A percentile compares a stretch with the other conserved stretches of the same genome.
These are phyloP conservation scores for Zygosaccharomyces bailii DNA, from an alignment of 805 yeast species.

Conservation along the genomic window DNA sequence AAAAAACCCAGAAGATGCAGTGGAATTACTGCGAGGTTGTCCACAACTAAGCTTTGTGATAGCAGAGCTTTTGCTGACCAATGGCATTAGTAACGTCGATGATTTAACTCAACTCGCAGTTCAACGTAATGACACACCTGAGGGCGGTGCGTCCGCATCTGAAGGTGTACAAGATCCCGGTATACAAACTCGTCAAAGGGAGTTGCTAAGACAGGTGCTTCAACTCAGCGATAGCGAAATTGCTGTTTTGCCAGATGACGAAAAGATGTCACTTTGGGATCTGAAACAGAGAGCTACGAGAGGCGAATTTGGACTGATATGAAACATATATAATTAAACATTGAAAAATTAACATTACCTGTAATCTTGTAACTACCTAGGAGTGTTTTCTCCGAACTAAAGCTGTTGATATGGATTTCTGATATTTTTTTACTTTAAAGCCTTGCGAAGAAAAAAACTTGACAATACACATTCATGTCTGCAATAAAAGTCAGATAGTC, in stretches of 20 bases:
- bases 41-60: conserved; percentile 84
- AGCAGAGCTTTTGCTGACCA: conserved; percentile 61
- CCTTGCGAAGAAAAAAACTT: background rate
- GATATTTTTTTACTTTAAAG: background rate
- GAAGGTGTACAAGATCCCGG: conserved; percentile 28
- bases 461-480: background rate
- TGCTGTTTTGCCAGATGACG: conserved; percentile 48
- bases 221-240: conserved; percentile 52
- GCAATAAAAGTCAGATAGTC: background rate
- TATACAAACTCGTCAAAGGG: conserved; percentile 39
- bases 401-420: too few relatives aligned
- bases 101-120: conserved; percentile 36
- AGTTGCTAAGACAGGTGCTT: conserved; percentile 49
- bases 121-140: conserved; percentile 25
- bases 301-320: conserved; percentile 34
- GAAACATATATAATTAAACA: conserved; percentile 3
- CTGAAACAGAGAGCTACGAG: conserved; percentile 36
- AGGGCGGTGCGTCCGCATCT: conserved; percentile 24
- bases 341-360: too few relatives aligned
- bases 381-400: too few relatives aligned
- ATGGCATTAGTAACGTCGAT: conserved; percentile 34
- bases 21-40: conserved; percentile 55
- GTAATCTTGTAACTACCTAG: background rate
- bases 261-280: conserved; percentile 40
- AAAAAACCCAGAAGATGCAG: conserved; percentile 56